These are phyloP conservation scores for Candida maris DNA, from an alignment of 805 yeast species.

Conservation along the genomic window DNA sequence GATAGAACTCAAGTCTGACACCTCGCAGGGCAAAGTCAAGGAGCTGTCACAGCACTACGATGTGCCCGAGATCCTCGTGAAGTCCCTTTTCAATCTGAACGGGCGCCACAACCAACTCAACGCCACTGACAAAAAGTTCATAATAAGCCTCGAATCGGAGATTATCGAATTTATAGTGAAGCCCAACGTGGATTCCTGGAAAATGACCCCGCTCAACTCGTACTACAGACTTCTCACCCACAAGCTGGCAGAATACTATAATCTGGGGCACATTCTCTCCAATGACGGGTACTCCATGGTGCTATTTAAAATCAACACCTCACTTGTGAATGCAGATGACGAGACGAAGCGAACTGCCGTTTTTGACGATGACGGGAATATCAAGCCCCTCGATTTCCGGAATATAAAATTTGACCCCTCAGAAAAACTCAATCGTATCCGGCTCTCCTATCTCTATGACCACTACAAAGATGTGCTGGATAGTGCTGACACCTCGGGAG, in stretches of 20 bases:
- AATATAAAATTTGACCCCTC: conserved; percentile 28
- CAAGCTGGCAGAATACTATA: conserved; percentile 65
- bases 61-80: conserved; percentile 28
- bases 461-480: conserved; percentile 16
- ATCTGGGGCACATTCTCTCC: conserved; percentile 52
- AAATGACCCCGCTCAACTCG: conserved; percentile 58
- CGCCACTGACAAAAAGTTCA: conserved; percentile 42
- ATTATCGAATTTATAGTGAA: conserved; percentile 42
- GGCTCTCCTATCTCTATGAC: conserved; percentile 26
- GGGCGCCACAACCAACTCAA: conserved; percentile 18
- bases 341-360: conserved; percentile 29
- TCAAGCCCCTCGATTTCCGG: conserved; percentile 30
- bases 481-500: conserved; percentile 11
- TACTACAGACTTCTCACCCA: conserved; percentile 66
- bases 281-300: conserved; percentile 50
- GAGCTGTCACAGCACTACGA: conserved; percentile 21
- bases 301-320: conserved; percentile 35
- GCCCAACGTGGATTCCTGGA: conserved; percentile 38
- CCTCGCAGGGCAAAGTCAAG: conserved; percentile 15
- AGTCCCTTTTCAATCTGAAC: conserved; percentile 29
- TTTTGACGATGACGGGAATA: conserved; percentile 31
- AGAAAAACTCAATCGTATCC: conserved; percentile 31
- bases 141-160: conserved; percentile 46
- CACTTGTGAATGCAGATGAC: conserved; percentile 34
- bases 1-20: conserved; percentile 13